Percentiles rank a stretch among this genome's conserved stretches.
These are phyloP conservation scores for Trichophyton verrucosum DNA, from an alignment of 2,329 filamentous ascomycete species.

Conservation along the genomic window DNA sequence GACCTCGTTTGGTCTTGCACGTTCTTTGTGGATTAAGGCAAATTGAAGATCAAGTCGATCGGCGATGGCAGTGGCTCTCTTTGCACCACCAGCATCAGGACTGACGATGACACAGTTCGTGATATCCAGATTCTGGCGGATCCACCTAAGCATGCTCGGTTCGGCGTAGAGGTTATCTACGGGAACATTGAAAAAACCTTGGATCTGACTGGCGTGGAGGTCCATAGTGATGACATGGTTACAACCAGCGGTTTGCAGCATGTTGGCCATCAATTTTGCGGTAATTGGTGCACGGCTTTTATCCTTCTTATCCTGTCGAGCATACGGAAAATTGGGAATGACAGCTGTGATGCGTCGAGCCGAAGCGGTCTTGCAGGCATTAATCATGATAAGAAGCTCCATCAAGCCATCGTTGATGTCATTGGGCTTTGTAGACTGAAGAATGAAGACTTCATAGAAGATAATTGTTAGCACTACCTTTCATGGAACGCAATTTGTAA, in stretches of 20 bases:
- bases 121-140: conserved; percentile 69
- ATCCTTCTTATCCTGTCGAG: conserved; percentile 95
- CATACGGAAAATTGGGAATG: conserved; percentile 92
- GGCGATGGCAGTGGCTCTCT: conserved; percentile 86
- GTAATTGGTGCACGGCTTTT: conserved; percentile 92
- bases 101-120: conserved; percentile 86
- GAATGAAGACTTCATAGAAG: conserved; percentile 60
- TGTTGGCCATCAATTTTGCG: conserved; percentile 90
- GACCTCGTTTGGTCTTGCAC: conserved; percentile 79
- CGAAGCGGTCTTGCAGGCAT: conserved; percentile 75
- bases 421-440: conserved; percentile 87
- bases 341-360: conserved; percentile 90
- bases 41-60: conserved; percentile 84
- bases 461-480: conserved; percentile 4
- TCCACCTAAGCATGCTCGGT: conserved; percentile 83
- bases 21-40: conserved; percentile 93
- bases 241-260: conserved; percentile 89
- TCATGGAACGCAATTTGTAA: not conserved
- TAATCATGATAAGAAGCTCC: conserved; percentile 97
- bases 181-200: conserved; percentile 85
- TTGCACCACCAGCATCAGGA: conserved; percentile 87
- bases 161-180: conserved; percentile 83
- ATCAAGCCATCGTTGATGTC: conserved; percentile 97
- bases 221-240: conserved; percentile 96
- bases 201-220: conserved; percentile 82